Evolutionary conservation across 441 rosid species (phyloP).

Genomic region (Eutrema salsugineum): DNA sequence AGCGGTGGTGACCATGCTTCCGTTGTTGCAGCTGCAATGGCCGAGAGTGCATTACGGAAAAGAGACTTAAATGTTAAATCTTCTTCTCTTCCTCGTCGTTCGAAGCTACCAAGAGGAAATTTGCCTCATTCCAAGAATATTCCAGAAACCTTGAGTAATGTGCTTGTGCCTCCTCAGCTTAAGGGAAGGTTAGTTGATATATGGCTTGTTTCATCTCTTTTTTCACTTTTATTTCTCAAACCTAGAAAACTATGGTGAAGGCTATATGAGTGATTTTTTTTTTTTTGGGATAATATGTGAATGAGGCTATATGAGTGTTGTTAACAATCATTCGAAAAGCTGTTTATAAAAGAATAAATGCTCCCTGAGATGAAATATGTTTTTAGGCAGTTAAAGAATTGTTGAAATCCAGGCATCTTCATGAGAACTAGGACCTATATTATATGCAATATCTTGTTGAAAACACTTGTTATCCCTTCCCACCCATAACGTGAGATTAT

Average conservation of each 20-base stretch:
- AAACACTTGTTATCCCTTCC: not conserved
- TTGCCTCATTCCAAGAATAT: conserved; percentile 48
- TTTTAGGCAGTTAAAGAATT: not conserved
- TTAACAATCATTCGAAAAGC: not conserved
- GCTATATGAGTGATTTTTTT: not conserved
- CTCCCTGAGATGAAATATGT: not conserved
- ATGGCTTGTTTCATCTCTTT: not conserved
- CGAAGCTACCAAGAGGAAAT: conserved; percentile 62
- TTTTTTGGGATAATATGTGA: too few species aligned
- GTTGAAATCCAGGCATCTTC: not conserved
- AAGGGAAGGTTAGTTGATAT: conserved; percentile 62
- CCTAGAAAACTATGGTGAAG: not conserved
- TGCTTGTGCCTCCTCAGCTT: conserved; percentile 88
- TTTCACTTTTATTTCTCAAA: not conserved
- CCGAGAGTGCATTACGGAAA: conserved; percentile 65
- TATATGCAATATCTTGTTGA: not conserved
- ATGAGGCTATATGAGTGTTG: conserved; percentile 1
- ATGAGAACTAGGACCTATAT: not conserved
- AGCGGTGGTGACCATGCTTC: conserved; percentile 66
- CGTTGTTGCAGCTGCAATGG: conserved; percentile 74
- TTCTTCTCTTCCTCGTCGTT: conserved; percentile 43
- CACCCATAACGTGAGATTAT: not conserved
- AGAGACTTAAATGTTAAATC: conserved; percentile 44
- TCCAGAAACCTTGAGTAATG: conserved; percentile 59
- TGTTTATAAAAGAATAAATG: not conserved